A percentile compares a stretch with the other conserved stretches of the same genome.
These are phyloP conservation scores for Hypoxylon crocopeplum DNA, from an alignment of 495 filamentous ascomycete genomes.

Conservation along the genomic window DNA sequence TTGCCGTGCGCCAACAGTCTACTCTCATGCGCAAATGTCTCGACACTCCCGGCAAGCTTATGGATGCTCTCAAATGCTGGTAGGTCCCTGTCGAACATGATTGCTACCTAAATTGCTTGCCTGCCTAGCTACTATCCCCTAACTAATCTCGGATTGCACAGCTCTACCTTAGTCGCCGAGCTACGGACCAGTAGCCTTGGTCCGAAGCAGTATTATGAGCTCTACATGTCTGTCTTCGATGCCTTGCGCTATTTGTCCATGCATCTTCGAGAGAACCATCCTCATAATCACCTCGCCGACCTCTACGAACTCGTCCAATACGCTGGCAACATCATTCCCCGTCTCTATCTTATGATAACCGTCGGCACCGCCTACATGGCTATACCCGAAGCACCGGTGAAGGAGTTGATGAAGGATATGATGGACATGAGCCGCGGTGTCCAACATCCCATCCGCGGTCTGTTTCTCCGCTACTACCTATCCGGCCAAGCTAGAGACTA, in stretches of 20 bases:
- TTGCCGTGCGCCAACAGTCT: constrained; percentile 95
- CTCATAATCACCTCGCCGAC: constrained; percentile 96
- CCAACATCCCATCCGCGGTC: constrained; percentile 91
- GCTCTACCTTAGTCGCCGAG: constrained; percentile 96
- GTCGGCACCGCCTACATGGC: constrained; percentile 99
- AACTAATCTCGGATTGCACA: constrained; percentile 49
- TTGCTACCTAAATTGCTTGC: background rate
- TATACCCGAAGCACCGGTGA: constrained; percentile 96
- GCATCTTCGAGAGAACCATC: constrained; percentile 95
- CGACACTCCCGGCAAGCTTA: constrained; percentile 96
- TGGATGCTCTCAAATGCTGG: constrained; percentile 99
- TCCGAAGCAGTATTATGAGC: constrained; percentile 98
- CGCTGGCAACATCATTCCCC: constrained; percentile 96
- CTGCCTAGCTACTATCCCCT: background rate
- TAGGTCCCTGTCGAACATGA: constrained; percentile 49
- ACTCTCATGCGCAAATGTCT: constrained; percentile 95
- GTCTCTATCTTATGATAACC: constrained; percentile 97
- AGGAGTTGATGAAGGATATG: constrained; percentile 99
- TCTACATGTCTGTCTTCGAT: constrained; percentile 99
- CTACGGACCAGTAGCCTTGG: constrained; percentile 93
- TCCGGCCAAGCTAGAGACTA: constrained; percentile 91
- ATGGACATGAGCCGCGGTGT: constrained; percentile 99
- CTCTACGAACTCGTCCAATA: constrained; percentile 99
- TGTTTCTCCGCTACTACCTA: constrained; percentile 95
- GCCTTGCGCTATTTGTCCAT: constrained; percentile 94